A percentile compares a stretch with the other conserved stretches of the same genome.
Conservation (phyloP, 2,329 filamentous ascomycete genomes). For the Fusarium redolens region DNA sequence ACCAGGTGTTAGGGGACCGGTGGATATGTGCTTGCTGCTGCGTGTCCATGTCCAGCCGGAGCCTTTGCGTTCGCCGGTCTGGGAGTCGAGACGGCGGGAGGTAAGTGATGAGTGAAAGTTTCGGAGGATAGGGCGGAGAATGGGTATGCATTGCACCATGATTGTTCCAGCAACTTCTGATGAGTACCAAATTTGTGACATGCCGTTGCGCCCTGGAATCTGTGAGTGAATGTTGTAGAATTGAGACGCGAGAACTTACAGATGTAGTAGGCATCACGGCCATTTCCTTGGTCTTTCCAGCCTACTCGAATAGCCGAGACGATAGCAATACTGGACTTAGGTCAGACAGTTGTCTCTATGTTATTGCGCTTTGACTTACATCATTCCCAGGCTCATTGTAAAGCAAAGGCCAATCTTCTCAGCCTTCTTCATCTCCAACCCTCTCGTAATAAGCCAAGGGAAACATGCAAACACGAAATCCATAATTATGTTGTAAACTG, state of each 20-base stretch:
- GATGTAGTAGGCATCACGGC: slow-evolving; percentile 59
- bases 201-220: slow-evolving; percentile 39
- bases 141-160: slow-evolving; percentile 65
- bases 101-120: slow-evolving; percentile 42
- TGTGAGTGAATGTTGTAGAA: not conserved
- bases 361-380: slow-evolving; percentile 44
- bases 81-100: slow-evolving; percentile 37
- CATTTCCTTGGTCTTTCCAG: slow-evolving; percentile 62
- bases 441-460: slow-evolving; percentile 62
- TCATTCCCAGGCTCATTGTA: slow-evolving; percentile 63
- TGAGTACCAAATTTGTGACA: slow-evolving; percentile 53
- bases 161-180: slow-evolving; percentile 65
- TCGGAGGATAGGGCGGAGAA: slow-evolving; percentile 59
- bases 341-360: not conserved
- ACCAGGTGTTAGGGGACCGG: slow-evolving; percentile 5
- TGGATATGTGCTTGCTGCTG: slow-evolving; percentile 38
- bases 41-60: slow-evolving; percentile 37
- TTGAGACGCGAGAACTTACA: slow-evolving; percentile 46
- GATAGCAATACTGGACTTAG: slow-evolving; percentile 54
- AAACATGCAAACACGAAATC: slow-evolving; percentile 63
- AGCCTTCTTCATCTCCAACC: slow-evolving; percentile 58
- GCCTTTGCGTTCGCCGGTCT: slow-evolving; percentile 26
- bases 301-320: slow-evolving; percentile 59
- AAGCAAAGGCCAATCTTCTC: slow-evolving; percentile 63
- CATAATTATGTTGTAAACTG: slow-evolving; percentile 66